Conservation (phyloP, 2,329 filamentous ascomycete genomes). For the Acephala macrosclerotiorum region DNA sequence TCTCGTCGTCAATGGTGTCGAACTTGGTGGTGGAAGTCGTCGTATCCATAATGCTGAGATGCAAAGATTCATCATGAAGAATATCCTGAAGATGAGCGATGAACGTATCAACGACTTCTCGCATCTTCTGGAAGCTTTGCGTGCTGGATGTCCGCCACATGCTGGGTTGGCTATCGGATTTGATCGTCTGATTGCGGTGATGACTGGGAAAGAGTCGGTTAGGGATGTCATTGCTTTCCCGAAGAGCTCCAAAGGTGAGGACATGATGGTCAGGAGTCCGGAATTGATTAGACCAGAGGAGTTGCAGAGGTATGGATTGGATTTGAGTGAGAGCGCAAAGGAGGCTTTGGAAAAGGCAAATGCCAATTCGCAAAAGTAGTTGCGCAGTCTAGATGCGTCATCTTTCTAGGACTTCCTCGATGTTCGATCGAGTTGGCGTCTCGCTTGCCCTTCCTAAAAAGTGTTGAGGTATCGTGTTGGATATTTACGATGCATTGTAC, state of each 20-base stretch:
- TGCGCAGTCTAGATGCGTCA: not conserved
- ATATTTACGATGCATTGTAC: not conserved
- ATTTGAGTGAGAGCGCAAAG: not conserved
- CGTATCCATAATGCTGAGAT: slow-evolving; percentile 87
- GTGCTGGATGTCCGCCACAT: slow-evolving; percentile 90
- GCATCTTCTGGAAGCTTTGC: slow-evolving; percentile 83
- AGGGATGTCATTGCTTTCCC: slow-evolving; percentile 97
- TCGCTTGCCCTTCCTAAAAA: too few species aligned
- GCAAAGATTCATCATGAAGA: slow-evolving; percentile 84
- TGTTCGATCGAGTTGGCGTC: too few species aligned
- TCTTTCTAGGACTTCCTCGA: too few species aligned
- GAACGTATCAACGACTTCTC: slow-evolving; percentile 80
- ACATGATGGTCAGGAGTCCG: slow-evolving; percentile 82
- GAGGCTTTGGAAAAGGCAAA: not conserved
- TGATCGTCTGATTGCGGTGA: slow-evolving; percentile 82
- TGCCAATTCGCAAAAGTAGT: not conserved
- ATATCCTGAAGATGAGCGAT: slow-evolving; percentile 71
- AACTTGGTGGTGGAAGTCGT: slow-evolving; percentile 90
- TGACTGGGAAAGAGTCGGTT: slow-evolving; percentile 79
- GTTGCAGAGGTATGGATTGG: slow-evolving; percentile 39
- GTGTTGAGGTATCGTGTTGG: not conserved
- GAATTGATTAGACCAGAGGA: slow-evolving; percentile 66
- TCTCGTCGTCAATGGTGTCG: slow-evolving; percentile 92
- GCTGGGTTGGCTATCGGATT: slow-evolving; percentile 94
- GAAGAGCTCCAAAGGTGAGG: slow-evolving; percentile 90